Evolutionary conservation across 2,329 filamentous ascomycete species (phyloP).

Genomic region (Chrysosporium keratinophilum): DNA sequence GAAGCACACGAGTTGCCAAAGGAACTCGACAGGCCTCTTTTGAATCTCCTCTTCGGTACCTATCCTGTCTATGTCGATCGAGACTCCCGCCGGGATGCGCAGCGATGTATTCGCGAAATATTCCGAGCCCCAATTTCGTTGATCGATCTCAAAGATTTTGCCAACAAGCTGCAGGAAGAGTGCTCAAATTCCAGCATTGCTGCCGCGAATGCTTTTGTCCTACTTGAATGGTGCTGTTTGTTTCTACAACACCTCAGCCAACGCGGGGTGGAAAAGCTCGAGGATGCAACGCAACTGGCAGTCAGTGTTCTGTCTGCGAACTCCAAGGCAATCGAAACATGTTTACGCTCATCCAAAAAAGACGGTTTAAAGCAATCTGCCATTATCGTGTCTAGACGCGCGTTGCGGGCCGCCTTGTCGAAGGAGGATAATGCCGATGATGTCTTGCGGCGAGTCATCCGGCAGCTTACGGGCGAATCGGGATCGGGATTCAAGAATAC

Average conservation of each 20-base stretch:
- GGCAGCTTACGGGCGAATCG: conserved; percentile 58
- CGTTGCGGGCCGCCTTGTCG: conserved; percentile 63
- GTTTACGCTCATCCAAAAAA: conserved; percentile 56
- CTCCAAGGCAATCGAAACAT: conserved; percentile 67
- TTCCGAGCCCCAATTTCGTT: conserved; percentile 49
- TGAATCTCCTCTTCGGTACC: conserved; percentile 72
- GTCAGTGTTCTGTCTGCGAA: conserved; percentile 56
- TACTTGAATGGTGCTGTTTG: conserved; percentile 81
- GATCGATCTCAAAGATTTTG: conserved; percentile 45
- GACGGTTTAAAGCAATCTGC: conserved; percentile 60
- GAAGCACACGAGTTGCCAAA: conserved; percentile 27
- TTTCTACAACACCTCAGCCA: conserved; percentile 61
- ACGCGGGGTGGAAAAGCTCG: conserved; percentile 39
- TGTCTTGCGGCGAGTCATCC: conserved; percentile 53
- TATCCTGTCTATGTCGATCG: conserved; percentile 82
- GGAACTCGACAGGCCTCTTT: conserved; percentile 37
- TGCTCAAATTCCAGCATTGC: conserved; percentile 68
- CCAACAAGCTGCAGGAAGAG: conserved; percentile 59
- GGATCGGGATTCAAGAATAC: conserved; percentile 58
- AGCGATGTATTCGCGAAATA: conserved; percentile 63
- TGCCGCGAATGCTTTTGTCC: conserved; percentile 68
- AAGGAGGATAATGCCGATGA: conserved; percentile 48
- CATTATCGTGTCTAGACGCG: conserved; percentile 65
- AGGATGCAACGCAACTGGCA: conserved; percentile 49
- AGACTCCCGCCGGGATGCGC: conserved; percentile 69